A percentile compares a stretch with the other conserved stretches of the same genome.
Evolutionary conservation across 169 alveolate genomes (phyloP).

Genomic region (Amoebophrya sp.): DNA sequence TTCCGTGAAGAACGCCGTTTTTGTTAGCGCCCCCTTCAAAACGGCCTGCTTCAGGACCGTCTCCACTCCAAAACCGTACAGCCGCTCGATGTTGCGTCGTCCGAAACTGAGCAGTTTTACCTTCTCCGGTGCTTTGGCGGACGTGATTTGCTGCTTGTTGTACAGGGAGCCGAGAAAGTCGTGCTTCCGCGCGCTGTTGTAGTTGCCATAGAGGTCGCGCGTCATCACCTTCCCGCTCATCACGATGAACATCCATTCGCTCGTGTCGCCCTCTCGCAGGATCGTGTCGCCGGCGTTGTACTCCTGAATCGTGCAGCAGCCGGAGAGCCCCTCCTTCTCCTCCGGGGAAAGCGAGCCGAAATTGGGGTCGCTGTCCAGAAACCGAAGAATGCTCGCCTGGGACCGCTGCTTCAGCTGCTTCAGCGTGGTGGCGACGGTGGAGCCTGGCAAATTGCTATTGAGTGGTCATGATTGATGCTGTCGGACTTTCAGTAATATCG

Average conservation of each 20-base stretch:
- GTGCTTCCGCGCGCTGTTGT: neutral
- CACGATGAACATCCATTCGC: neutral
- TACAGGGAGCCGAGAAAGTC: neutral
- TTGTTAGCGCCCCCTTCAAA: neutral
- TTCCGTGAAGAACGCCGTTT: neutral
- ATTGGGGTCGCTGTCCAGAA: neutral
- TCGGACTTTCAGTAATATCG: too few relatives aligned
- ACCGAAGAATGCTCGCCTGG: neutral
- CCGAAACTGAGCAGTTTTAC: neutral
- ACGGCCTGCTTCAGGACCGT: neutral
- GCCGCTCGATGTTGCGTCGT: neutral
- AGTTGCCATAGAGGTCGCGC: neutral
- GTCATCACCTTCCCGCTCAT: neutral
- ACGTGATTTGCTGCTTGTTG: neutral
- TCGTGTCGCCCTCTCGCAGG: neutral
- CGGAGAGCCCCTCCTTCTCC: neutral
- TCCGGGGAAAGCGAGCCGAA: neutral
- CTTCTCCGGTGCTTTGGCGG: neutral
- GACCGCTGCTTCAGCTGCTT: neutral
- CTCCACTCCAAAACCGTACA: neutral
- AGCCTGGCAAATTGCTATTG: neutral
- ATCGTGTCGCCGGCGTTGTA: neutral
- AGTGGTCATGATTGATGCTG: too few relatives aligned
- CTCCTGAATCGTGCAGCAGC: neutral
- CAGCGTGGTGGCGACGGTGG: neutral